Evolutionary conservation across 495 filamentous ascomycete genomes (phyloP).

Genomic region (Penicillium silybi): DNA sequence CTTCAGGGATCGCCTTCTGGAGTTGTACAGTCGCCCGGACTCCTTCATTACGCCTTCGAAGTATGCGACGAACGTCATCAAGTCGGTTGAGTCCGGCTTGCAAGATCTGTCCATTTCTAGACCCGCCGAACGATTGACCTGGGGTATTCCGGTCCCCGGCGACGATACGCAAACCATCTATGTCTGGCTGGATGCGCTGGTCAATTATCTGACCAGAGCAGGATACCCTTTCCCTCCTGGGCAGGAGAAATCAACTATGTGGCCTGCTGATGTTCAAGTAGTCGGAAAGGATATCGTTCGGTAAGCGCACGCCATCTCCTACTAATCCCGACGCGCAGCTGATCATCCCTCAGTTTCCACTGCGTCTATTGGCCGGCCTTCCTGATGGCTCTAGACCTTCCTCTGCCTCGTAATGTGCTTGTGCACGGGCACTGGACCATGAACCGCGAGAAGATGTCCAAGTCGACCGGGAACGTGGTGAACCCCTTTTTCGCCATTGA

Average conservation of each 20-base stretch:
- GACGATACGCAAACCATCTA: constrained; percentile 90
- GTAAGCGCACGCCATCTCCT: constrained; percentile 25
- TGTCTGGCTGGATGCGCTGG: constrained; percentile 93
- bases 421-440: constrained; percentile 96
- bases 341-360: constrained; percentile 60
- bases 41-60: constrained; percentile 63
- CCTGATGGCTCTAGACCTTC: constrained; percentile 81
- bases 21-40: constrained; percentile 72
- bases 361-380: constrained; percentile 98
- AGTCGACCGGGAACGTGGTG: constrained; percentile 89
- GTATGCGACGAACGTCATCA: constrained; percentile 65
- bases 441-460: constrained; percentile 87
- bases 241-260: constrained; percentile 56
- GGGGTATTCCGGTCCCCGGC: constrained; percentile 87
- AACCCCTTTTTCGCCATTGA: constrained; percentile 92
- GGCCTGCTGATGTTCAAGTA: constrained; percentile 90
- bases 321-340: constrained; percentile 4
- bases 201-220: constrained; percentile 87
- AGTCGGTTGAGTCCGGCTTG: constrained; percentile 64
- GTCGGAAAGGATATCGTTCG: constrained; percentile 95
- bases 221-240: constrained; percentile 80
- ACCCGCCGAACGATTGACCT: constrained; percentile 69
- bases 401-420: constrained; percentile 75
- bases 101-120: constrained; percentile 87
- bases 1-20: constrained; percentile 67